Evolutionary conservation across 2,329 filamentous ascomycete species (phyloP), one percentile per base, ranked within the genome.

Genomic region (Hysterium pulicare): DNA sequence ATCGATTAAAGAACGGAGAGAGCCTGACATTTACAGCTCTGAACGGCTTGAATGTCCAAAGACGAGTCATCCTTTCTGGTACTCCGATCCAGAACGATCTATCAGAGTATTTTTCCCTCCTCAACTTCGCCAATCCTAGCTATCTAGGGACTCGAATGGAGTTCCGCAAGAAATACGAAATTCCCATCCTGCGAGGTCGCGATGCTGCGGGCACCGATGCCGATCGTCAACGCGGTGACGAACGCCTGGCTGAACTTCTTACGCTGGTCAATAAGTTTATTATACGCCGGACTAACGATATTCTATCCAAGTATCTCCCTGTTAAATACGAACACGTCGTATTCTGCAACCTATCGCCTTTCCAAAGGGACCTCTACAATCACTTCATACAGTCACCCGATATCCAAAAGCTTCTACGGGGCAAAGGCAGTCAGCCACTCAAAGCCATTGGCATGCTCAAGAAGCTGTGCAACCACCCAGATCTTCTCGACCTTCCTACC

Each of bases 281-380:
- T 64, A 98, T 98, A 57, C 86, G 93, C 46, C 84, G 93, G 44
- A 96, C 91, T 3, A 98, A 98, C 76, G 93, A 98, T 61, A 95
- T 98, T 48, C 71, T 98, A 19, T 96, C 91, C 39, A 98, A 98
- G 67, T 98, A 98, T 62, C 72, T 98, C 45, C 93, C 93, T 0
- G 84, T 97, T 72, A 98, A 98, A 72, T 98, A 98, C 68, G 93
- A 98, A 68, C 93, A 98, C 64, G 93, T 98, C 22, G 93, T 98
- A 1, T 98, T 98, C 70, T 98, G 93, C 76, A 91, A 91, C 55
- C 77, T 95, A 34, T 86, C 93, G 13, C 87, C 87, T 0, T 97
- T 98, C 70, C 93, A 98, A 66, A 78, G 90, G 41, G 87, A 88
- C 52, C 74, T 98, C 1, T 98, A 98, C 74, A 95, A 95, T 59